Percentiles rank a stretch among this genome's conserved stretches.
phyloP scores from a whole-genome alignment of 352 stramenopile genomes.

The Hyaloperonospora arabidopsidis region DNA sequence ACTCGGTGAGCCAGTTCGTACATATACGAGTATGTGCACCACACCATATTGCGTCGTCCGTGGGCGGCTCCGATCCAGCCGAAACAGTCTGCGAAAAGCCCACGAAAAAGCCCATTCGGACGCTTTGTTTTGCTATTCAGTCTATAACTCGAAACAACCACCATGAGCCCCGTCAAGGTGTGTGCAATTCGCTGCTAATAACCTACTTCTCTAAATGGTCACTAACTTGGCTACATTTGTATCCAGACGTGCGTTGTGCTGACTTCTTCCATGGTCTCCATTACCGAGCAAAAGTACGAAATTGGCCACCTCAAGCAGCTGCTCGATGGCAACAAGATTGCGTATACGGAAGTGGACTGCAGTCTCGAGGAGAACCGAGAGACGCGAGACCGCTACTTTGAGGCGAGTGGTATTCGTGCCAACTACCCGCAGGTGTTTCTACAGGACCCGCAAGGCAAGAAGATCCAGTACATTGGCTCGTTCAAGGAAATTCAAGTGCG shows the following conservation, averaged over 20 bases:
- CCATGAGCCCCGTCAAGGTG: slow-evolving; percentile 32
- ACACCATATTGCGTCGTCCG: too few relatives aligned
- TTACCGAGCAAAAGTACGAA: slow-evolving; percentile 73
- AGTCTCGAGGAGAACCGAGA: slow-evolving; percentile 71
- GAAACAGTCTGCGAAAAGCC: too few relatives aligned
- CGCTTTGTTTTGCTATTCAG: too few relatives aligned
- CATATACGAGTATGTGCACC: neutral
- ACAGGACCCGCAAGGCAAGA: slow-evolving; percentile 36
- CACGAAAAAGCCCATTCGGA: too few relatives aligned
- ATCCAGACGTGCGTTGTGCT: slow-evolving; percentile 51
- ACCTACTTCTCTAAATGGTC: neutral
- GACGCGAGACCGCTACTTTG: slow-evolving; percentile 68
- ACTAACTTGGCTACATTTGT: neutral
- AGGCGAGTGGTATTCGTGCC: slow-evolving; percentile 65
- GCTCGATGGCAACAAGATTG: slow-evolving; percentile 63
- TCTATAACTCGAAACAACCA: neutral
- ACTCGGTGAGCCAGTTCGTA: slow-evolving; percentile 6
- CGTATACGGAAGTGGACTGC: slow-evolving; percentile 72
- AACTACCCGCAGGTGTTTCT: slow-evolving; percentile 86
- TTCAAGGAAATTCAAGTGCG: slow-evolving; percentile 77
- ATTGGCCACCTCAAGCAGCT: slow-evolving; percentile 64
- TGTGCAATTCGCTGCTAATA: neutral
- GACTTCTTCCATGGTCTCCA: slow-evolving; percentile 67
- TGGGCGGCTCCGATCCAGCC: too few relatives aligned
- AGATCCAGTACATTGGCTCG: slow-evolving; percentile 63